These are phyloP conservation scores for Fonsecaea pugnacius DNA, from an alignment of 2,329 filamentous ascomycete species.

Conservation along the genomic window DNA sequence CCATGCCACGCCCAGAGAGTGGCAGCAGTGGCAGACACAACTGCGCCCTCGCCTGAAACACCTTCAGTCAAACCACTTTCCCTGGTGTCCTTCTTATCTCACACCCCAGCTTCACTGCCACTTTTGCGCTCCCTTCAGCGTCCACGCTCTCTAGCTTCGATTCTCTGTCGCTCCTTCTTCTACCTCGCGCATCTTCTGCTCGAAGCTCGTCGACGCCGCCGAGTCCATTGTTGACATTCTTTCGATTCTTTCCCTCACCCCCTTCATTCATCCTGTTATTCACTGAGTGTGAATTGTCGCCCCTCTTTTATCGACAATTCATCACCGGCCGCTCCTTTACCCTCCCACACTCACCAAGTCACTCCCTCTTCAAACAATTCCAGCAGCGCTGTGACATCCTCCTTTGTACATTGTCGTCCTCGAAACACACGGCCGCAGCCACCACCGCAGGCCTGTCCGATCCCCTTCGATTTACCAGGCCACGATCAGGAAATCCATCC, in stretches of 20 bases:
- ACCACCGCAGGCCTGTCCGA: neutral
- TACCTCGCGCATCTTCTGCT: conserved; percentile 19
- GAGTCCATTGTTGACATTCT: conserved; percentile 5
- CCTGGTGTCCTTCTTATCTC: conserved; percentile 14
- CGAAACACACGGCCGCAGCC: neutral
- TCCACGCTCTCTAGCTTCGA: conserved; percentile 16
- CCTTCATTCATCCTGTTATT: conserved; percentile 25
- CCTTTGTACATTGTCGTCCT: neutral
- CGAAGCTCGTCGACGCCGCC: conserved; percentile 22
- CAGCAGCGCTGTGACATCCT: conserved; percentile 19
- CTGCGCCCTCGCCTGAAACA: conserved; percentile 8
- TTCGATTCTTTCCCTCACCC: conserved; percentile 26
- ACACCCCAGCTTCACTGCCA: conserved; percentile 27
- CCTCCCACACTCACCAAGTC: neutral
- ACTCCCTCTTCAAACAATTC: conserved; percentile 4
- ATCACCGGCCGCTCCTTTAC: conserved; percentile 30
- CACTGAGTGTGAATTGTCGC: conserved; percentile 42
- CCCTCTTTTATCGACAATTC: conserved; percentile 44
- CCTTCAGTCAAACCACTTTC: conserved; percentile 21
- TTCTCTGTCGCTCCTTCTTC: conserved; percentile 30
- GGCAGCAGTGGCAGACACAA: neutral
- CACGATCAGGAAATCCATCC: conserved; percentile 2
- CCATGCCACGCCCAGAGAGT: conserved; percentile 1
- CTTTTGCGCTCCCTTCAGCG: conserved; percentile 7
- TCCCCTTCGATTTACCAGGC: neutral